phyloP scores from a whole-genome alignment of 805 yeast genomes.

The Metschnikowia colocasiae region DNA sequence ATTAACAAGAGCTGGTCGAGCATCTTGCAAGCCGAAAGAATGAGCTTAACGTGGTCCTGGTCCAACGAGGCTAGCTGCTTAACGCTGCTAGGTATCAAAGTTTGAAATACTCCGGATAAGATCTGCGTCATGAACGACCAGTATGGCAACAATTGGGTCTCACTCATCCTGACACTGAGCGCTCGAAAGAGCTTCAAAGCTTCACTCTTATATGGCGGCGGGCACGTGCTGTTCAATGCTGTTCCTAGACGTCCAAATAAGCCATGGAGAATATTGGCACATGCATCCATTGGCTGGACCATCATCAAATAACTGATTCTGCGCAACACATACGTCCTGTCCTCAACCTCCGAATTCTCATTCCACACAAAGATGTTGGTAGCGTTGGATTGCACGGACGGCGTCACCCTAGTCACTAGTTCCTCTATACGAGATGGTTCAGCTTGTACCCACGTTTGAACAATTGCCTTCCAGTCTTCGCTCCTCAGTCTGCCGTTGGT shows the following conservation, averaged over 20 bases:
- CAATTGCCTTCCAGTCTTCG: slow-evolving; percentile 52
- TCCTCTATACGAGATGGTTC: slow-evolving; percentile 63
- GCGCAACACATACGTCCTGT: slow-evolving; percentile 50
- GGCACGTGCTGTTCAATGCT: slow-evolving; percentile 30
- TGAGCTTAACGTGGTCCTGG: slow-evolving; percentile 36
- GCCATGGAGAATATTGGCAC: slow-evolving; percentile 49
- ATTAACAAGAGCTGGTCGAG: slow-evolving; percentile 69
- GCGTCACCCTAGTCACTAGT: slow-evolving; percentile 34
- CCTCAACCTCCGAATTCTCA: slow-evolving; percentile 56
- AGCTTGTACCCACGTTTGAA: slow-evolving; percentile 59
- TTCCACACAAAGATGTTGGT: slow-evolving; percentile 70
- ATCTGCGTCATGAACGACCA: slow-evolving; percentile 70
- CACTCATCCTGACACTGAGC: slow-evolving; percentile 57
- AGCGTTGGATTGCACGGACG: slow-evolving; percentile 43
- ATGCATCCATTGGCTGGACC: slow-evolving; percentile 57
- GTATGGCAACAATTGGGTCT: slow-evolving; percentile 58
- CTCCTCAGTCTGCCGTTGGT: slow-evolving; percentile 7
- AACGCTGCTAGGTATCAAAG: slow-evolving; percentile 24
- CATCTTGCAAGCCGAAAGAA: slow-evolving; percentile 67
- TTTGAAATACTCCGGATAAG: slow-evolving; percentile 49
- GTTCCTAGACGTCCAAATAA: slow-evolving; percentile 35
- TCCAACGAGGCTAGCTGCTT: slow-evolving; percentile 28
- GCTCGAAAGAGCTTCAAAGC: slow-evolving; percentile 61
- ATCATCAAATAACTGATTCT: slow-evolving; percentile 63
- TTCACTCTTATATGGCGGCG: slow-evolving; percentile 36